Percentiles rank a stretch among this genome's conserved stretches.
These are phyloP conservation scores for Mixia osmundae DNA, from an alignment of 1,284 basidiomycete genomes.

Conservation along the genomic window DNA sequence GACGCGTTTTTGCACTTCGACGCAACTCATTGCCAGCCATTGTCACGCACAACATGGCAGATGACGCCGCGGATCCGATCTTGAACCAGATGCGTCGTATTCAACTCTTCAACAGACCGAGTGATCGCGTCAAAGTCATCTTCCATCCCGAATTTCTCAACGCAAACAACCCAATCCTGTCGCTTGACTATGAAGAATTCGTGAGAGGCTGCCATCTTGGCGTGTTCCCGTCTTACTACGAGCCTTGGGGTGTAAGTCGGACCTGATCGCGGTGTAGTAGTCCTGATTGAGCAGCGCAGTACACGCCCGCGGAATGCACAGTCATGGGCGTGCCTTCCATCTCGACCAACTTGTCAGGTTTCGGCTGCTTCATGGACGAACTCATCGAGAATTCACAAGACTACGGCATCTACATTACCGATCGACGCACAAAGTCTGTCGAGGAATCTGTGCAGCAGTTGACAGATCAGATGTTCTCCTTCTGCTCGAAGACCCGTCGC, in stretches of 20 bases:
- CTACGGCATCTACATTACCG: constrained; percentile 59
- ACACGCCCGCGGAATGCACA: constrained; percentile 35
- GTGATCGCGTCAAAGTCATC: constrained; percentile 80
- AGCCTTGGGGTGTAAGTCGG: constrained; percentile 48
- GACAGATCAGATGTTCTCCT: constrained; percentile 43
- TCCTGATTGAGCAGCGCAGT: constrained; percentile 10
- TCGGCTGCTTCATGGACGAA: constrained; percentile 80
- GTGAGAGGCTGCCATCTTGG: constrained; percentile 92
- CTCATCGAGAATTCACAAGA: constrained; percentile 52
- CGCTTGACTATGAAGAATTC: constrained; percentile 96
- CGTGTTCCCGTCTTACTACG: constrained; percentile 86
- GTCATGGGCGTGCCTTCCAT: constrained; percentile 91
- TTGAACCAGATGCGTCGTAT: constrained; percentile 83
- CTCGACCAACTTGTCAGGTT: constrained; percentile 84
- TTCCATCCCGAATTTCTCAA: constrained; percentile 99
- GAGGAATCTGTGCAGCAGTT: constrained; percentile 66
- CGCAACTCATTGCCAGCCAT: constrained; percentile 78
- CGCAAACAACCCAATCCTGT: constrained; percentile 88
- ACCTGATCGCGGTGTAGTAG: not conserved
- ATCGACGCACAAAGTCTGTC: constrained; percentile 65
- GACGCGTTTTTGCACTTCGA: constrained; percentile 86
- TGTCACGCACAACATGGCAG: constrained; percentile 93
- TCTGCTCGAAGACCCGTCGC: constrained; percentile 68
- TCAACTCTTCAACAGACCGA: constrained; percentile 60
- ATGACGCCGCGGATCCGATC: constrained; percentile 76